Conservation (phyloP, 1,284 basidiomycete species). For the Pseudozyma hubeiensis region DNA sequence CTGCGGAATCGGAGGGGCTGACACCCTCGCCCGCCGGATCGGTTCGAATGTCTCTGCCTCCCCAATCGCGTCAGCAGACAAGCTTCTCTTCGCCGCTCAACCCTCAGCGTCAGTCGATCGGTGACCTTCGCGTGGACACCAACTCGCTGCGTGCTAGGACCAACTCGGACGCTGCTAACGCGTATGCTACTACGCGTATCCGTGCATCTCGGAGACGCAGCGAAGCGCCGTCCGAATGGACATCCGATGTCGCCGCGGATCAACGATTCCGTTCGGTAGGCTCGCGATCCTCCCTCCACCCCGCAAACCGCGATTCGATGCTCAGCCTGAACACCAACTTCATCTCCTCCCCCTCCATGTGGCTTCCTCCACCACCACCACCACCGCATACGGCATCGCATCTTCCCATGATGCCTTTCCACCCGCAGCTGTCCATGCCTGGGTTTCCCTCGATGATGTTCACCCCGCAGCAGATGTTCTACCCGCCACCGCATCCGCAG, state of each 20-base stretch:
- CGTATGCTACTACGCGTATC: conserved; percentile 12
- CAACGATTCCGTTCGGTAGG: conserved; percentile 12
- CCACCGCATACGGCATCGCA: conserved; percentile 7
- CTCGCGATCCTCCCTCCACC: background rate
- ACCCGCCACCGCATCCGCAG: conserved; percentile 10
- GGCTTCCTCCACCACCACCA: conserved; percentile 10
- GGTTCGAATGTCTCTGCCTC: conserved; percentile 23
- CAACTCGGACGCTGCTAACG: conserved; percentile 21
- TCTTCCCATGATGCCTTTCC: conserved; percentile 26
- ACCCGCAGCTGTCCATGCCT: conserved; percentile 31
- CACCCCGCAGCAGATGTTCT: conserved; percentile 5
- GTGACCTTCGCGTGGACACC: conserved; percentile 9
- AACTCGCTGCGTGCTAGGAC: conserved; percentile 9
- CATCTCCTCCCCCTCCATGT: background rate
- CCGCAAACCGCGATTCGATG: conserved; percentile 24
- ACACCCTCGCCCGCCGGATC: conserved; percentile 11
- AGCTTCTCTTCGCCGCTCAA: conserved; percentile 23
- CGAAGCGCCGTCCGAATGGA: conserved; percentile 41
- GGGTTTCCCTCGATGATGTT: conserved; percentile 7
- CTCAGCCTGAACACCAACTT: conserved; percentile 15
- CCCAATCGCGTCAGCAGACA: conserved; percentile 20
- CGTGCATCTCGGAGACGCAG: conserved; percentile 21
- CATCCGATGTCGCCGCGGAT: conserved; percentile 12
- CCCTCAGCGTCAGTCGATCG: conserved; percentile 23
- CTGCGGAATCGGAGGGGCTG: conserved; percentile 26